A percentile compares a stretch with the other conserved stretches of the same genome.
These are phyloP conservation scores for Olyra latifolia DNA, from an alignment of 176 grass and related monocot genomes.

Conservation along the genomic window DNA sequence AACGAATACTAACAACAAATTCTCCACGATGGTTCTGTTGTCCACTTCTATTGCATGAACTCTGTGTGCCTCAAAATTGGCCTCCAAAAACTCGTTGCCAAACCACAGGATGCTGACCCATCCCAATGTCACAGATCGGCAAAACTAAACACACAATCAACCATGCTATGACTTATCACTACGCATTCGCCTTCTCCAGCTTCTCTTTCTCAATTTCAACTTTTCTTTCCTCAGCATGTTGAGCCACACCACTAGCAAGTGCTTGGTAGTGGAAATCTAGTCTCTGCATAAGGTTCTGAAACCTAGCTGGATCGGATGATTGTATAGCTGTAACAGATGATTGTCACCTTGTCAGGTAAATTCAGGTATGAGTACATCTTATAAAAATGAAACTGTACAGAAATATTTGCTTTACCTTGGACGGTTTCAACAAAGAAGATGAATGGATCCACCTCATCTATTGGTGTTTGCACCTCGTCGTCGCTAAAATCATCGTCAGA, in stretches of 20 bases:
- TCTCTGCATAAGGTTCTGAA: conserved; percentile 75
- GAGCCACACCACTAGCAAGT: conserved; percentile 63
- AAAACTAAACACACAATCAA: conserved; percentile 34
- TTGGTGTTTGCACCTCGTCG: conserved; percentile 69
- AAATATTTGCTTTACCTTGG: conserved; percentile 49
- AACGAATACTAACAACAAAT: conserved; percentile 2
- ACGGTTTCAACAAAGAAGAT: conserved; percentile 86
- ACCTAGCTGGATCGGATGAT: conserved; percentile 59
- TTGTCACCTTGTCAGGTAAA: conserved; percentile 12
- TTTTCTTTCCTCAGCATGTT: conserved; percentile 71
- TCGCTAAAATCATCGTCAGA: conserved; percentile 70
- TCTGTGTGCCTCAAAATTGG: conserved; percentile 35
- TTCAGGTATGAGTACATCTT: not conserved
- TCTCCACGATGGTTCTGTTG: not conserved
- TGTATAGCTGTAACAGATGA: conserved; percentile 48
- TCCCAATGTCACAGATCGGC: conserved; percentile 3
- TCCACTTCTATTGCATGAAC: conserved; percentile 21
- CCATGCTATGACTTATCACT: conserved; percentile 25
- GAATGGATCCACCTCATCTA: conserved; percentile 90
- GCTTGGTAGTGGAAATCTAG: conserved; percentile 69
- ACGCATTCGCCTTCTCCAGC: conserved; percentile 49
- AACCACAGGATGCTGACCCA: conserved; percentile 17
- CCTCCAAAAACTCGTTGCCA: conserved; percentile 21
- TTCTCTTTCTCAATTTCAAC: conserved; percentile 87
- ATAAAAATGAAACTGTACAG: not conserved